These are phyloP conservation scores for Hymenoscyphus occultus DNA, from an alignment of 2,329 filamentous ascomycete species.

Conservation along the genomic window DNA sequence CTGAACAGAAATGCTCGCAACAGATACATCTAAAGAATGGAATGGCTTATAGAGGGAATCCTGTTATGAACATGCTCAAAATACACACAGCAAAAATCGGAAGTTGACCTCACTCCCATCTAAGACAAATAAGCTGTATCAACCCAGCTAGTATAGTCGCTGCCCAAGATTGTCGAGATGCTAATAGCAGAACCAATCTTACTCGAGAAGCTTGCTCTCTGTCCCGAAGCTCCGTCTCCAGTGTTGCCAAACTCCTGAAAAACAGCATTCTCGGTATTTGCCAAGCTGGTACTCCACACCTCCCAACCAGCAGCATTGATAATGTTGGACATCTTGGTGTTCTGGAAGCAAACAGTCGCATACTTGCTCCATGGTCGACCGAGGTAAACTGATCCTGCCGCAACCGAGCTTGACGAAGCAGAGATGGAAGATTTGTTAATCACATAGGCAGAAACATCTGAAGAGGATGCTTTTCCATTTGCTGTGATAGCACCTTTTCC, in stretches of 20 bases:
- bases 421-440: constrained; percentile 51
- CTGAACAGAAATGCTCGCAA: not conserved
- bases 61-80: constrained; percentile 3
- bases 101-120: not conserved
- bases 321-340: constrained; percentile 45
- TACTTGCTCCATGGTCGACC: constrained; percentile 53
- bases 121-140: constrained; percentile 42
- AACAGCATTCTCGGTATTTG: constrained; percentile 45
- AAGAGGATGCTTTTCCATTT: constrained; percentile 41
- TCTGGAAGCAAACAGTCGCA: constrained; percentile 51
- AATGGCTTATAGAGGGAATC: not conserved
- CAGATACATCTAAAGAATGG: not conserved
- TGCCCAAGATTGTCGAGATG: constrained; percentile 47
- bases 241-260: constrained; percentile 54
- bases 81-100: constrained; percentile 7
- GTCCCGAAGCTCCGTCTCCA: constrained; percentile 48
- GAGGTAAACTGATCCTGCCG: constrained; percentile 45
- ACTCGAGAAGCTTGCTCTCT: constrained; percentile 46
- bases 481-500: constrained; percentile 47
- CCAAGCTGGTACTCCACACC: constrained; percentile 43
- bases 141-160: constrained; percentile 42
- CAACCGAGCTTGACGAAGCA: constrained; percentile 39
- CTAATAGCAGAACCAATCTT: constrained; percentile 41
- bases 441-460: constrained; percentile 49
- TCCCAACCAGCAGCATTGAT: constrained; percentile 52